These are phyloP conservation scores for Blastobotrys malaysiensis DNA, from an alignment of 1,139 yeast genomes.

Conservation along the genomic window DNA sequence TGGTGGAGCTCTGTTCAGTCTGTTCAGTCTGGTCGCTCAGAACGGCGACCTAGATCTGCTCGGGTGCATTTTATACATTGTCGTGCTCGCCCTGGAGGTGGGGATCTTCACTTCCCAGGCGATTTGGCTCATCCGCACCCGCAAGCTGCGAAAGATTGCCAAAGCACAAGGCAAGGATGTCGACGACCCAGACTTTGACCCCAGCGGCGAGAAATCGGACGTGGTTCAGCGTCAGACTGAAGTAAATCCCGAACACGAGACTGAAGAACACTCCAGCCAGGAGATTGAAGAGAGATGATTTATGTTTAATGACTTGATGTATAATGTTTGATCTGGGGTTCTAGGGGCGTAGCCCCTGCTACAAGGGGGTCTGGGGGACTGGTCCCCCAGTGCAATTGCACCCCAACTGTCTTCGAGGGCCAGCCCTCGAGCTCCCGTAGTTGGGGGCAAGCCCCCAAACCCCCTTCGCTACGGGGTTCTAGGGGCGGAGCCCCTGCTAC, in stretches of 20 bases:
- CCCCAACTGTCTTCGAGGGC: no score
- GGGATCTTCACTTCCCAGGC: constrained; percentile 71
- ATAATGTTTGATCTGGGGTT: no score
- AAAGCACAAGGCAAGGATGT: constrained; percentile 3
- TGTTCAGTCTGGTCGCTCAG: constrained; percentile 44
- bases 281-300: no score
- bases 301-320: not conserved
- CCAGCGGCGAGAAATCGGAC: not conserved
- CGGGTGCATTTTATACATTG: constrained; percentile 69
- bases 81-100: constrained; percentile 66
- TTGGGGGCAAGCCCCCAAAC: no score
- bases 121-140: constrained; percentile 63
- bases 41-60: constrained; percentile 53
- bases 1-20: constrained; percentile 72
- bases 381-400: no score
- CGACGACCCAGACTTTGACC: not conserved
- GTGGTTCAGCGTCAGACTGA: not conserved
- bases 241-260: not conserved
- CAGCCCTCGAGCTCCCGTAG: no score
- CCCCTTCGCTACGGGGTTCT: no score
- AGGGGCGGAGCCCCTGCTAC: no score
- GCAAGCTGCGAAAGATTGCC: constrained; percentile 20
- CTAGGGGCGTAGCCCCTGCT: no score
- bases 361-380: no score
- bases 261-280: no score